Base-by-base conservation (phyloP, 2,329 filamentous ascomycete species). In the Intubia oerlemansii region DNA sequence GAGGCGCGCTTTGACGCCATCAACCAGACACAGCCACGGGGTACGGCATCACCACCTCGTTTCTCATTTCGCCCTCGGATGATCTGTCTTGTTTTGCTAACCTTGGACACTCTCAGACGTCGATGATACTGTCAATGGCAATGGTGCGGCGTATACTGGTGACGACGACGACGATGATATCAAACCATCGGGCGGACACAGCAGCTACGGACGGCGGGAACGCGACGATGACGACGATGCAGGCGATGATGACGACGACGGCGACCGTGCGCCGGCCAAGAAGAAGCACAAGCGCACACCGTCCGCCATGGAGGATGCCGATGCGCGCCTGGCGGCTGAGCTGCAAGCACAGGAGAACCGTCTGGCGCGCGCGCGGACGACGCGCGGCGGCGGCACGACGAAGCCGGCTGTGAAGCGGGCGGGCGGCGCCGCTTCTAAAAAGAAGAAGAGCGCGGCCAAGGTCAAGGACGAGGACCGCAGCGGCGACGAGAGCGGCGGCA, bases 291-390 rank as follows among this genome's bases (percentile, higher is more conserved):
- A 71, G 44, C 63, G 66, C 24, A 62, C 67, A 17, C 56, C 54
- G 10, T 52, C 57, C 21, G 54, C 53, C n/a, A 37, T 41, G 7
- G 62, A 67, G 39, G 80, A 91, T 38, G 74, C 78, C 18, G 88
- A 98, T 50, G 88, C 85, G 19, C 70, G 76, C 25, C 67, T 85
- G 36, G 88, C 88, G 1, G 82, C 82, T 11, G 69, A 76, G 47
- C 59, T 98, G 20, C 88, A 98, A 51, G 85, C 82, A 0, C 79
- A 95, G 49, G 81, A 93, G 53, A 91, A 95, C 49, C 62, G 68
- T 34, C 53, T 64, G 28, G 57, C 54, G 3, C 59, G 68, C 24
- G 70, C 68, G 27, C 62, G 80, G 30, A 65, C 78, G 12, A 93
- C 84, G 4, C 66, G 85, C 25, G 79, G 80, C 6, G 78, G 73